Evolutionary conservation across 805 yeast genomes (phyloP).

Genomic region (Ogataea kodamae): DNA sequence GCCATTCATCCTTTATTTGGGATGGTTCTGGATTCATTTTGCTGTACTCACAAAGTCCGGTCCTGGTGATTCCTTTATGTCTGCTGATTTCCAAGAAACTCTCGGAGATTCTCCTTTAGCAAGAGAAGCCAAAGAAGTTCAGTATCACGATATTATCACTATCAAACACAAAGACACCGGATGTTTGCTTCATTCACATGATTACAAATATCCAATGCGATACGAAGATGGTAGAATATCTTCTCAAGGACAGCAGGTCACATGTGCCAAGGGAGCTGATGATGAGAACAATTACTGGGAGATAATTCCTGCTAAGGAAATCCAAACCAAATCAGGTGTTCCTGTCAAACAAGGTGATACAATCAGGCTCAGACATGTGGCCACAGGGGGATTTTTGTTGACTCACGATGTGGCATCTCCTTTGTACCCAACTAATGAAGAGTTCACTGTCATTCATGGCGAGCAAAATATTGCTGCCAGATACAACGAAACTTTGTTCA

Average conservation of each 20-base stretch:
- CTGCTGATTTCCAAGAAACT: conserved; percentile 92
- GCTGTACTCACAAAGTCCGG: conserved; percentile 80
- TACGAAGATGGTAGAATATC: conserved; percentile 96
- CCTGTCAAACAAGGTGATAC: conserved; percentile 67
- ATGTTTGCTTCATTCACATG: conserved; percentile 81
- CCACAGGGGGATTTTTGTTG: conserved; percentile 72
- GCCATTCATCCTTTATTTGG: conserved; percentile 78
- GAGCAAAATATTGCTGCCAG: conserved; percentile 55
- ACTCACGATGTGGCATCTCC: conserved; percentile 98
- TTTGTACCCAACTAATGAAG: conserved; percentile 85
- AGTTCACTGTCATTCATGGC: conserved; percentile 68
- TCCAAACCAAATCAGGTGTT: conserved; percentile 38
- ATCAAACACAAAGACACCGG: conserved; percentile 77
- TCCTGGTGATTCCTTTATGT: conserved; percentile 94
- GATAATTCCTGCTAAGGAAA: conserved; percentile 59
- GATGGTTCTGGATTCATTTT: conserved; percentile 93
- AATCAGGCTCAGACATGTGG: conserved; percentile 76
- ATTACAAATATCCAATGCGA: conserved; percentile 73
- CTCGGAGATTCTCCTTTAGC: conserved; percentile 80
- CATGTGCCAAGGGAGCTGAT: conserved; percentile 52
- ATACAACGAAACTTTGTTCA: conserved; percentile 75
- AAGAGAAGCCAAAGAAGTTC: conserved; percentile 62
- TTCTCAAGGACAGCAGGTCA: conserved; percentile 92
- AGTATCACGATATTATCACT: conserved; percentile 74
- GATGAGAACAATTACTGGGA: conserved; percentile 83